Evolutionary conservation across 176 grass and related monocot genomes (phyloP), one percentile per base, ranked within the genome.

Genomic region (Avena insularis): DNA sequence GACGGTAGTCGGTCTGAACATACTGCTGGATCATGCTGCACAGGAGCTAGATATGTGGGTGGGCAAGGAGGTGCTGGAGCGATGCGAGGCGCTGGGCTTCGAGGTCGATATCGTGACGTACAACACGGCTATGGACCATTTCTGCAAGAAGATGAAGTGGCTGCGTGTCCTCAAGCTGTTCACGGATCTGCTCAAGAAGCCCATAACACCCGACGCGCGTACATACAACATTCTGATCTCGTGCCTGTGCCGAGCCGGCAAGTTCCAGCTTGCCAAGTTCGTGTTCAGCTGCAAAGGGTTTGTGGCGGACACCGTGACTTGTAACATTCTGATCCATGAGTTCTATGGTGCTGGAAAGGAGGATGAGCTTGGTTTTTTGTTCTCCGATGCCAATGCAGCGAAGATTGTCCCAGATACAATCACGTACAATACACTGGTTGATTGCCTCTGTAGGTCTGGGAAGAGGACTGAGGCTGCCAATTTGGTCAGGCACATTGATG

Each of bases 91-190:
- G 79, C 91, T 98, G 48, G 96, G 96, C 19, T 94, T 98, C 69
- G 84, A 92, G 62, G 92, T 98, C 0, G 90, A 98, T 51, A 88
- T 87, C 10, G 87, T 96, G 15, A 94, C 90, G 29, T 98, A 96
- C 79, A 98, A 96, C 67, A 98, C 90, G 1, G 85, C 94, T 55
- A 98, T 98, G 93, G 91, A 86, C 36, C 91, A 92, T 82, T 91
- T 98, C 60, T 83, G 85, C 85, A 87, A 98, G 61, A 85, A 84
- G 75, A 74, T 66, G 49, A 90, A 89, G 72, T 96, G 90, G 88
- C 86, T 86, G 35, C 82, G 88, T 82, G 92, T 74, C 75, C 78
- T 96, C 14, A 96, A 94, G 83, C 67, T 98, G 4, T 94, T 98
- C 82, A 87, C 79, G 0, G 93, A 94, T 71, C 79, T 96, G 83